Base-by-base conservation (phyloP, 768 basidiomycete genomes). In the Amanita molliuscula region DNA sequence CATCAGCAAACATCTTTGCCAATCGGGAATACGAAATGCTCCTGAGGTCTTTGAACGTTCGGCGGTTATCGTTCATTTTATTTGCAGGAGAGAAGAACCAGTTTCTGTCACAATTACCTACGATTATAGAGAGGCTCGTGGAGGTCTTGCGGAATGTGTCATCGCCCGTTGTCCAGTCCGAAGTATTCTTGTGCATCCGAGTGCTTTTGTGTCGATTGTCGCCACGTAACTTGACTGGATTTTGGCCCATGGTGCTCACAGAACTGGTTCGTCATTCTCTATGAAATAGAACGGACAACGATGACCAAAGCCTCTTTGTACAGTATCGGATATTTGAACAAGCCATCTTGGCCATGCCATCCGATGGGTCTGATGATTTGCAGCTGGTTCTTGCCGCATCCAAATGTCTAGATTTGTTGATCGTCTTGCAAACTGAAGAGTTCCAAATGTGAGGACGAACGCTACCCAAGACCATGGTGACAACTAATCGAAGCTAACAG, bases 121-220 rank as follows among this genome's bases (percentile, higher is more conserved):
- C 79, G 25, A 89, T 99, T n/a, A 93, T 97, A 63, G 96, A 98
- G 67, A 96, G 88, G 66, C 73, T 99, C 11, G 96, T 96, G 8
- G 96, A 99, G 55, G 82, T 93, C 2, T 68, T 98, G 42, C 81
- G 88, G 29, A 88, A 81, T 56, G 78, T 81, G 13, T 71, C 86
- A 1, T 80, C 89, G 3, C 82, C 93, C 1, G 73, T 86, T 43
- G 92, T 99, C 0, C 88, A 93, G 61, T 85, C 86, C 59, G 95
- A 99, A 65, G 92, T 94, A 7, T 99, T 92, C 64, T 75, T 98
- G 11, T 97, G 93, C 59, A 79, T 98, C 44, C 77, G 96, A 9
- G 87, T 97, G 2, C 67, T 98, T 16, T 74, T 98, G 40, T 97
- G 91, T 61, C 81, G 96, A 13, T 74, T 98, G 44, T 88, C 89